A percentile compares a stretch with the other conserved stretches of the same genome.
Evolutionary conservation across 345 rosid genomes (phyloP).

Genomic region (Moricandia arvensis): DNA sequence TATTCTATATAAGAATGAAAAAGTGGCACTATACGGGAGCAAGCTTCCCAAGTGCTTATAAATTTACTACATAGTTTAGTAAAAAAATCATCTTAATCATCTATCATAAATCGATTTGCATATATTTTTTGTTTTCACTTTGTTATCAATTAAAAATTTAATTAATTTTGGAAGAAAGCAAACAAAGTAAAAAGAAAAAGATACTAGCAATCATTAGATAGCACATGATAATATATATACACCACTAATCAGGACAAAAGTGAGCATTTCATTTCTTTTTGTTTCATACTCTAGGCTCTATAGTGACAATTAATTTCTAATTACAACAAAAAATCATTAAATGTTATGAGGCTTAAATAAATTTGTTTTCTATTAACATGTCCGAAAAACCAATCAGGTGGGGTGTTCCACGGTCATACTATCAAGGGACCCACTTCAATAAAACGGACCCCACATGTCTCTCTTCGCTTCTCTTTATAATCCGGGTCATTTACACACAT

Average conservation of each 20-base stretch:
- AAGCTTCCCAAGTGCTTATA: background rate
- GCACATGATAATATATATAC: background rate
- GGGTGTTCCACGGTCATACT: conserved; percentile 32
- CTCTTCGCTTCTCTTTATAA: background rate
- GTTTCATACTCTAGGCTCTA: conserved; percentile 12
- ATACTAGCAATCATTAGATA: background rate
- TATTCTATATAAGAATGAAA: too few relatives aligned
- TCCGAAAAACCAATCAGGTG: conserved; percentile 35
- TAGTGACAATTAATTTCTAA: conserved; percentile 8
- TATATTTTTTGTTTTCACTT: background rate
- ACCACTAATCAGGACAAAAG: background rate
- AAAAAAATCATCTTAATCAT: background rate
- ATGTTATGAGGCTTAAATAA: conserved; percentile 24
- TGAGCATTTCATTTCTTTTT: background rate
- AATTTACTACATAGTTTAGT: background rate
- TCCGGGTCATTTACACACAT: conserved; percentile 9
- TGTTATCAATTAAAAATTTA: background rate
- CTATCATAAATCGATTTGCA: background rate
- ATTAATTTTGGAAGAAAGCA: background rate
- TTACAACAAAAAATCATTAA: background rate
- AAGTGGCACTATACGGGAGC: background rate
- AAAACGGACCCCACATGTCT: conserved; percentile 29
- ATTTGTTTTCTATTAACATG: conserved; percentile 26
- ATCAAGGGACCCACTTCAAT: conserved; percentile 10
- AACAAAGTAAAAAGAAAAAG: background rate